phyloP scores from a whole-genome alignment of 306 rosid species.

The Vachellia collinsii region DNA sequence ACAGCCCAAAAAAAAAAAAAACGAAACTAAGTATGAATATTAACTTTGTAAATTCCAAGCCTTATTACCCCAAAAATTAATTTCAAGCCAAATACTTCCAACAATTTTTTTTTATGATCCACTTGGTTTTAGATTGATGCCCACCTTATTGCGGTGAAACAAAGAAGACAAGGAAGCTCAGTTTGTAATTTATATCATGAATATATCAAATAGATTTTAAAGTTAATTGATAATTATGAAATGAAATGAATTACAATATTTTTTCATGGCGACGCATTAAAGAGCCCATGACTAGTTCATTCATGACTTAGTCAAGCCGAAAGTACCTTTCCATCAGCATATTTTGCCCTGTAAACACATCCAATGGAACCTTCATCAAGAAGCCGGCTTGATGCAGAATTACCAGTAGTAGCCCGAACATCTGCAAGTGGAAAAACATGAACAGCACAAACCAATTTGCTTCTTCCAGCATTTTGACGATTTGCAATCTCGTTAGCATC shows the following conservation, averaged over 20 bases:
- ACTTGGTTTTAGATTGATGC: background rate
- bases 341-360: slow-evolving; percentile 82
- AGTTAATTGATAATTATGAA: background rate
- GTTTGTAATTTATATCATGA: background rate
- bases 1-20: background rate
- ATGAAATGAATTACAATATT: background rate
- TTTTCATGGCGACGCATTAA: slow-evolving; percentile 8
- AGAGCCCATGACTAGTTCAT: slow-evolving; percentile 23
- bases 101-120: background rate
- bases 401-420: slow-evolving; percentile 66
- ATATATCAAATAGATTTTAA: background rate
- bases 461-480: slow-evolving; percentile 59
- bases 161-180: background rate
- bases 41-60: background rate
- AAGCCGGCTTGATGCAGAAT: slow-evolving; percentile 72
- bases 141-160: background rate
- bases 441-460: slow-evolving; percentile 60
- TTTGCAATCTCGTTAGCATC: slow-evolving; percentile 58
- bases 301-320: slow-evolving; percentile 10
- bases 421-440: slow-evolving; percentile 55
- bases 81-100: background rate
- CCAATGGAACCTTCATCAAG: slow-evolving; percentile 85
- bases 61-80: no score
- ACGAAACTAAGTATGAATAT: background rate
- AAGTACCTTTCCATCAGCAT: slow-evolving; percentile 80